A percentile compares a stretch with the other conserved stretches of the same genome.
Evolutionary conservation across 2,329 filamentous ascomycete genomes (phyloP).

Genomic region (Metarhizium album): DNA sequence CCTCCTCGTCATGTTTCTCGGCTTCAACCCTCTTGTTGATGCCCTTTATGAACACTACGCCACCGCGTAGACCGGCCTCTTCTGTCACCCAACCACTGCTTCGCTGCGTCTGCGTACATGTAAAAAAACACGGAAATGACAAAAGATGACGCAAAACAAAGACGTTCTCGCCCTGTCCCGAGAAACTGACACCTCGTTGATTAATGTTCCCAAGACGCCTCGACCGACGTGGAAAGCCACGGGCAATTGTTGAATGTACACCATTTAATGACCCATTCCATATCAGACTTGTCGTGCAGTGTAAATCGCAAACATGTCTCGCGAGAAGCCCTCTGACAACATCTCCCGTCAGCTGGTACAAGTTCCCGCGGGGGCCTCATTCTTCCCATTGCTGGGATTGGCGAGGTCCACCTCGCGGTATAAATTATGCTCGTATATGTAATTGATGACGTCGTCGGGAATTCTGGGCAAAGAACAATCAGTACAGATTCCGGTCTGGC

Average conservation of each 20-base stretch:
- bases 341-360: neutral
- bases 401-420: slow-evolving; percentile 40
- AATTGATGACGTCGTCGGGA: slow-evolving; percentile 62
- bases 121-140: neutral
- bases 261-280: neutral
- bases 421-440: slow-evolving; percentile 56
- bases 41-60: neutral
- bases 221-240: neutral
- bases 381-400: slow-evolving; percentile 16
- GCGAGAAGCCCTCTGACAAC: neutral
- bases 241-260: neutral
- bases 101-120: neutral
- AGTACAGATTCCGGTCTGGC: neutral
- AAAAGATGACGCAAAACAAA: neutral
- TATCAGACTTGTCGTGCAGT: neutral
- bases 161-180: neutral
- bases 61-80: neutral
- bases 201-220: neutral
- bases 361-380: neutral
- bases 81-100: neutral
- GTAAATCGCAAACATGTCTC: neutral
- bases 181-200: neutral
- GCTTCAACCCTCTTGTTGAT: neutral
- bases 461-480: slow-evolving; percentile 22
- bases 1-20: neutral